A percentile compares a stretch with the other conserved stretches of the same genome.
Evolutionary conservation across 305 asterid genomes (phyloP).

Genomic region (Striga hermonthica): DNA sequence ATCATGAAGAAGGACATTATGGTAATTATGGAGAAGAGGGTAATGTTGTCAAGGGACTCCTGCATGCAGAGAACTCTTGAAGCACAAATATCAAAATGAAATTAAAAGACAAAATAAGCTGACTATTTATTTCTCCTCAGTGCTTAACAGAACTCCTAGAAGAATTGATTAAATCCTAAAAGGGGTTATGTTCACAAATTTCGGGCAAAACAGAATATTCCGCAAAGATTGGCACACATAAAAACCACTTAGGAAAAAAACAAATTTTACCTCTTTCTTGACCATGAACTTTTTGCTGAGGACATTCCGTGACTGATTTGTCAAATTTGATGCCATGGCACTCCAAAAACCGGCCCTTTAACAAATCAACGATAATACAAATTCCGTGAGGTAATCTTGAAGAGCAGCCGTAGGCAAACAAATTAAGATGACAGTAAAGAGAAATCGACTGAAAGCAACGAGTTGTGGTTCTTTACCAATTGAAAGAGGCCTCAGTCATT

Average conservation of each 20-base stretch:
- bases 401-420: slow-evolving; percentile 7
- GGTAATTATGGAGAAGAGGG: slow-evolving; percentile 88
- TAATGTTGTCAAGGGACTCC: slow-evolving; percentile 92
- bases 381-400: slow-evolving; percentile 19
- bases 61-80: slow-evolving; percentile 36
- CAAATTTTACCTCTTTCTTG: slow-evolving; percentile 73
- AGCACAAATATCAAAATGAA: slow-evolving; percentile 26
- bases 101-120: neutral
- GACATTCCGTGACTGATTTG: slow-evolving; percentile 91
- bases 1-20: slow-evolving; percentile 86
- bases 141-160: slow-evolving; percentile 15
- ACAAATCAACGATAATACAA: slow-evolving; percentile 11
- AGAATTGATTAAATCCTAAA: neutral
- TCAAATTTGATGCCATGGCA: slow-evolving; percentile 97
- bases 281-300: slow-evolving; percentile 97
- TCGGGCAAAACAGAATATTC: slow-evolving; percentile 3
- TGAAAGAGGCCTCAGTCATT: slow-evolving; percentile 89
- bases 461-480: slow-evolving; percentile 56
- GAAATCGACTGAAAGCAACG: slow-evolving; percentile 1
- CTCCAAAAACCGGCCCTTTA: slow-evolving; percentile 95
- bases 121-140: neutral
- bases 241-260: neutral
- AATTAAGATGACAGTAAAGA: neutral
- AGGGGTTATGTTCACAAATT: slow-evolving; percentile 5
- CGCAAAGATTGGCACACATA: neutral